Percentiles rank a stretch among this genome's conserved stretches.
Evolutionary conservation across 176 grass and related monocot genomes (phyloP).

Genomic region (Lolium multiflorum): DNA sequence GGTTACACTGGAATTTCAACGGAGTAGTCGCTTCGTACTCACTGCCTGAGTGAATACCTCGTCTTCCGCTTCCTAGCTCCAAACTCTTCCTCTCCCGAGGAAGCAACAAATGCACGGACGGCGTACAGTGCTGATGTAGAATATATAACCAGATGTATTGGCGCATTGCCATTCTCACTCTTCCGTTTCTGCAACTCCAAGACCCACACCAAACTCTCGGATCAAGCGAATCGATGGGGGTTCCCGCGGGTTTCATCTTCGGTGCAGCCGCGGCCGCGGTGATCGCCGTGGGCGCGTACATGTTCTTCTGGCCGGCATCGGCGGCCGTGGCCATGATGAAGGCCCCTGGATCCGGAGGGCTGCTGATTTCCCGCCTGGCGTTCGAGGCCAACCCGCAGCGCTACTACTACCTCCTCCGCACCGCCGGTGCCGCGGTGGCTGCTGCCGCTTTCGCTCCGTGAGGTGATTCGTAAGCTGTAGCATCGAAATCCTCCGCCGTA

Average conservation of each 20-base stretch:
- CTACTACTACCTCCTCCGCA: constrained; percentile 31
- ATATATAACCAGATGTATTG: background rate
- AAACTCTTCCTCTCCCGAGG: background rate
- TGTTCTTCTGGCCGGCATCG: constrained; percentile 21
- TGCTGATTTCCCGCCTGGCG: background rate
- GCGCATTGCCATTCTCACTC: background rate
- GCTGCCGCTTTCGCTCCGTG: background rate
- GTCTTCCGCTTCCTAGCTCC: background rate
- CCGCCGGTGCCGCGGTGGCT: background rate
- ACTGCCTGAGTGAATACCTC: background rate
- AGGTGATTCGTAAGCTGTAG: background rate
- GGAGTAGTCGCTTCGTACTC: background rate
- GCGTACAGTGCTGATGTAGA: background rate
- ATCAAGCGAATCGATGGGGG: background rate
- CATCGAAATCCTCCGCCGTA: background rate
- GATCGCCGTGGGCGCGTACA: constrained; percentile 11
- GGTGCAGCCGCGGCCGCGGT: background rate
- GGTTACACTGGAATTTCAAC: background rate
- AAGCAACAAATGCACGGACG: constrained; percentile 9
- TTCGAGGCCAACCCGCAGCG: constrained; percentile 30
- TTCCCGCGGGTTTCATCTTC: background rate
- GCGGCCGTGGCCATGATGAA: constrained; percentile 36
- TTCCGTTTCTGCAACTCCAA: background rate
- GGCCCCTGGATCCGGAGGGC: background rate
- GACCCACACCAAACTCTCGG: background rate